Percentiles rank a stretch among this genome's conserved stretches.
Conservation (phyloP, 805 yeast genomes). For the Gaillardinia entomophila region DNA sequence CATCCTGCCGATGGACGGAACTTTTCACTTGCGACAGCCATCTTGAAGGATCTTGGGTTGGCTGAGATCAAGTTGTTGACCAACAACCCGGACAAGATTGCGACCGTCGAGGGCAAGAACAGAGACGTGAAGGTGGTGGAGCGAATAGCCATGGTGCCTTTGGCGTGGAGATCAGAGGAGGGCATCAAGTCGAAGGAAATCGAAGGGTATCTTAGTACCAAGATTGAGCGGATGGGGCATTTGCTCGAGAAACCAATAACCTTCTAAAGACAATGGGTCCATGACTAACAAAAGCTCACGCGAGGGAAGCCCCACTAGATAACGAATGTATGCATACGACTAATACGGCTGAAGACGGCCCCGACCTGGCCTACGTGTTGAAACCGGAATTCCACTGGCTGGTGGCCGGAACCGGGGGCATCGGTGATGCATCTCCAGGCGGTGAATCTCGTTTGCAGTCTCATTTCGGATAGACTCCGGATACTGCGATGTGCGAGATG, state of each 20-base stretch:
- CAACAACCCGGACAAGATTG: conserved; percentile 93
- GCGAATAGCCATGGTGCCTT: conserved; percentile 95
- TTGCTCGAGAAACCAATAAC: conserved; percentile 48
- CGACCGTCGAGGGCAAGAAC: conserved; percentile 88
- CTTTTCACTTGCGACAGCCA: conserved; percentile 90
- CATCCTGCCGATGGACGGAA: conserved; percentile 99
- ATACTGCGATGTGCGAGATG: too few relatives aligned
- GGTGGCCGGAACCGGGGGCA: too few relatives aligned
- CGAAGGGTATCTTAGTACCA: conserved; percentile 89
- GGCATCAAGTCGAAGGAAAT: conserved; percentile 85
- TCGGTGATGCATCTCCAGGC: too few relatives aligned
- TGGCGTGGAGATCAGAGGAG: conserved; percentile 65
- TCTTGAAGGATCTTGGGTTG: conserved; percentile 76
- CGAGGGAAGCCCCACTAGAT: too few relatives aligned
- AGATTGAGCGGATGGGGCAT: conserved; percentile 97
- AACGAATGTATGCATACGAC: not conserved
- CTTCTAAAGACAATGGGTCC: conserved; percentile 15
- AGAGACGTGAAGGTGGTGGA: conserved; percentile 70
- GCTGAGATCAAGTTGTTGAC: conserved; percentile 72
- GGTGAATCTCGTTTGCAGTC: too few relatives aligned
- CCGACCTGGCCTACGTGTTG: too few relatives aligned
- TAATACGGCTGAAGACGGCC: too few relatives aligned
- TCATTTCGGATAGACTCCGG: too few relatives aligned
- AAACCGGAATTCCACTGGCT: too few relatives aligned
- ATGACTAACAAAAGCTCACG: too few relatives aligned